Base-by-base conservation (phyloP, 345 rosid species). In the Eucalyptus shirleyi region DNA sequence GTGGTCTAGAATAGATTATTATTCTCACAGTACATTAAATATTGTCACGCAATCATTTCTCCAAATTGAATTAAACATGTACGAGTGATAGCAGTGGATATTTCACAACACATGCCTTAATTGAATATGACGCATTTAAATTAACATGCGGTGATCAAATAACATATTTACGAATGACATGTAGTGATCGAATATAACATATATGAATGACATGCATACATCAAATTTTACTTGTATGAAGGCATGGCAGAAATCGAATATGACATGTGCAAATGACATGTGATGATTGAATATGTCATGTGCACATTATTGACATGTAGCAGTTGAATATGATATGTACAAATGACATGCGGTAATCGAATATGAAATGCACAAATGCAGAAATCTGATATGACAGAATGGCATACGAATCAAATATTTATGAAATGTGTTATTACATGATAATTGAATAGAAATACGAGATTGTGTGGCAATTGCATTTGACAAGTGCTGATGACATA, bases 1-100 rank as follows among this genome's bases (percentile, higher is more conserved):
- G 1, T 51, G 2, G 1, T 51, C 23, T 51, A 18, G 1, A 51
- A 51, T 51, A 51, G 0, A 51, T 51, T 51, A 4, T 51, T 51
- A 51, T 51, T 51, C 2, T 18, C 0, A 18, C 2, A 18, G 9
- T 51, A 51, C 9, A 51, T 51, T 51, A 51, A 51, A 51, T 51
- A 51, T 0, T 7, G 23, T 51, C 9, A 18, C 4, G 2, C 4
- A 51, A 51, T 51, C 56, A 51, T 51, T 51, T 51, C 9, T 3
- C 56, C 56, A 51, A 28, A 62, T 62, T 62, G 34, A 59, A 59
- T 59, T 59, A 12, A 12, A 30, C 34, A 30, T 62, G 34, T 30
- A 7, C 6, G 3, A n/a, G 37, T 65, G 19, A 65, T 2, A 65
- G 1, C 4, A 7, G 4, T 60, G 67, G 4, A 60, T 26, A 60